These are phyloP conservation scores for Paraphoma sp. DNA, from an alignment of 2,329 filamentous ascomycete species.

Conservation along the genomic window DNA sequence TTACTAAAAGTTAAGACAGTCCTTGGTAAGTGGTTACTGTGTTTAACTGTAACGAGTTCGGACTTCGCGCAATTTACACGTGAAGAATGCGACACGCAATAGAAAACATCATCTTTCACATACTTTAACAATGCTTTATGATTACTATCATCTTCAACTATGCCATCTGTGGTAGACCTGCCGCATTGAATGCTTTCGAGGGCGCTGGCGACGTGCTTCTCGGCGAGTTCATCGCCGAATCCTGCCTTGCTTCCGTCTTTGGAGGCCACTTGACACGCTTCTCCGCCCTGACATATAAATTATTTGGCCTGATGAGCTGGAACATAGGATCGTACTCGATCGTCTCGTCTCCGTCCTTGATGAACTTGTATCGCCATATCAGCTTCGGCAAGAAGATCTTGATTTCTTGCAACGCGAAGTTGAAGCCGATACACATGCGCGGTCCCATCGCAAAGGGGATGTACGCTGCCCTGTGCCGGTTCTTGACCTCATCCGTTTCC, in stretches of 20 bases:
- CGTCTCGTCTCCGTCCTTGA: constrained; percentile 56
- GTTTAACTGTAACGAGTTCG: too few relatives aligned
- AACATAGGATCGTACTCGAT: constrained; percentile 68
- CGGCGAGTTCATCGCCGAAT: not conserved
- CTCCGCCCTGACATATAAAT: constrained; percentile 61
- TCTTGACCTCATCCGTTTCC: constrained; percentile 20
- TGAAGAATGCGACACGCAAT: too few relatives aligned
- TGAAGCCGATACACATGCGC: constrained; percentile 69
- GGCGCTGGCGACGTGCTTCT: not conserved
- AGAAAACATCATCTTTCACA: too few relatives aligned
- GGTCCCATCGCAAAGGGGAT: constrained; percentile 65
- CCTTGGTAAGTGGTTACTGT: too few relatives aligned
- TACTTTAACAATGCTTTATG: too few relatives aligned
- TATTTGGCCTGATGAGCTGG: constrained; percentile 63
- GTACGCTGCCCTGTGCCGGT: constrained; percentile 55
- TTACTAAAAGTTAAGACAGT: too few relatives aligned
- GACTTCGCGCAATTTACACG: too few relatives aligned
- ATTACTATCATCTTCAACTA: not conserved
- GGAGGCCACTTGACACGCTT: constrained; percentile 58
- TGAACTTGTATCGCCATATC: constrained; percentile 65
- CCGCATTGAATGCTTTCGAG: not conserved
- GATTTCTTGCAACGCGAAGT: constrained; percentile 67
- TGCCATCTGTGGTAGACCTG: not conserved
- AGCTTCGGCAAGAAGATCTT: constrained; percentile 66
- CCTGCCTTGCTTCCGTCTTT: constrained; percentile 12